Conservation (phyloP, 441 rosid genomes). For the Pelargonium exstipulatum region DNA sequence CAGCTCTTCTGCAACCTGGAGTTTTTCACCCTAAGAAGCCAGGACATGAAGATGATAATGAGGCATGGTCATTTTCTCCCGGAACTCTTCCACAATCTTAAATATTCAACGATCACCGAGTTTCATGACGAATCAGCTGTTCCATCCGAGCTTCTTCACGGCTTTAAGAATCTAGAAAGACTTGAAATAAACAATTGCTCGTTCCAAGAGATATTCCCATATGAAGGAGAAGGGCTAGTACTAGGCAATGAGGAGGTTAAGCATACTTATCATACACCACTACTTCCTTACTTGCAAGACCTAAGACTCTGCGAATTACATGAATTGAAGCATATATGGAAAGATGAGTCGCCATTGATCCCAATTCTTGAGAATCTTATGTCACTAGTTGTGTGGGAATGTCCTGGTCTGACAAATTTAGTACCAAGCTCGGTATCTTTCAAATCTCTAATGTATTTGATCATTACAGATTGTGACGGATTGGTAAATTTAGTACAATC, state of each 20-base stretch:
- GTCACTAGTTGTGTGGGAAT: not conserved
- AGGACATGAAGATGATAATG: not conserved
- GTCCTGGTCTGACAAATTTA: constrained; percentile 15
- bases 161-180: not conserved
- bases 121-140: not conserved
- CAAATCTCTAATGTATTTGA: constrained; percentile 18
- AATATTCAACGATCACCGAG: not conserved
- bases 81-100: not conserved
- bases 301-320: not conserved
- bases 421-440: constrained; percentile 18
- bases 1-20: not conserved
- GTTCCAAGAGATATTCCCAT: not conserved
- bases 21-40: not conserved
- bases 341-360: not conserved
- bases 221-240: not conserved
- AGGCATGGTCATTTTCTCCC: not conserved
- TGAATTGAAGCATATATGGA: not conserved
- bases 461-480: constrained; percentile 23
- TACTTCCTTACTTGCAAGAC: not conserved
- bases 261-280: not conserved
- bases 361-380: not conserved
- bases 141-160: not conserved
- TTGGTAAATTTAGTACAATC: not conserved
- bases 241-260: not conserved
- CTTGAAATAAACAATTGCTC: not conserved